Conservation (phyloP, 2,329 filamentous ascomycete species). For the Aspergillus pseudoglaucus region DNA sequence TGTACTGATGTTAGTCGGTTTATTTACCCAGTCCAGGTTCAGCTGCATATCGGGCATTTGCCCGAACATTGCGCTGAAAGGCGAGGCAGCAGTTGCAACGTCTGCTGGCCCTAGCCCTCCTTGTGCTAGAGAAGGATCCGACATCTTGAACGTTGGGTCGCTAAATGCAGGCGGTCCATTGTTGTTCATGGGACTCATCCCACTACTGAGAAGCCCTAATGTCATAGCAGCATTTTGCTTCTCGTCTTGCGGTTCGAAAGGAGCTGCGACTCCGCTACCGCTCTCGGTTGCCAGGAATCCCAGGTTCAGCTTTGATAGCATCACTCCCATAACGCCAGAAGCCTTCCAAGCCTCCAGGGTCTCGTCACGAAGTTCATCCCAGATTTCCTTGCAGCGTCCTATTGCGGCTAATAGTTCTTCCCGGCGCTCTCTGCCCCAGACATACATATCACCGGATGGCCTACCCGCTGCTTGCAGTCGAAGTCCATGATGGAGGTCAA, state of each 20-base stretch:
- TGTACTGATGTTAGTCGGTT: not conserved
- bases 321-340: slow-evolving; percentile 69
- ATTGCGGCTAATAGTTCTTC: slow-evolving; percentile 71
- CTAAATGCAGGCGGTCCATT: slow-evolving; percentile 19
- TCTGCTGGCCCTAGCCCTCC: slow-evolving; percentile 24
- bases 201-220: slow-evolving; percentile 60
- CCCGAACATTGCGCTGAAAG: slow-evolving; percentile 51
- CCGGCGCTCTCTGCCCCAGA: slow-evolving; percentile 46
- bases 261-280: slow-evolving; percentile 9
- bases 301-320: slow-evolving; percentile 67
- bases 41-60: slow-evolving; percentile 50
- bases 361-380: slow-evolving; percentile 67
- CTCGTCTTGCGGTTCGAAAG: slow-evolving; percentile 45
- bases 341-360: slow-evolving; percentile 92
- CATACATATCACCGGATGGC: slow-evolving; percentile 35
- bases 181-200: slow-evolving; percentile 47
- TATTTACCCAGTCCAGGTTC: slow-evolving; percentile 58
- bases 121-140: slow-evolving; percentile 18
- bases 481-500: slow-evolving; percentile 66
- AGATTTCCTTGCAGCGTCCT: slow-evolving; percentile 68
- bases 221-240: slow-evolving; percentile 65
- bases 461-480: slow-evolving; percentile 28
- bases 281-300: slow-evolving; percentile 20
- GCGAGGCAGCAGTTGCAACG: slow-evolving; percentile 41
- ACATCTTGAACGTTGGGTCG: slow-evolving; percentile 23